A percentile compares a stretch with the other conserved stretches of the same genome.
These are phyloP conservation scores for Daldinia loculata DNA, from an alignment of 495 filamentous ascomycete species.

Conservation along the genomic window DNA sequence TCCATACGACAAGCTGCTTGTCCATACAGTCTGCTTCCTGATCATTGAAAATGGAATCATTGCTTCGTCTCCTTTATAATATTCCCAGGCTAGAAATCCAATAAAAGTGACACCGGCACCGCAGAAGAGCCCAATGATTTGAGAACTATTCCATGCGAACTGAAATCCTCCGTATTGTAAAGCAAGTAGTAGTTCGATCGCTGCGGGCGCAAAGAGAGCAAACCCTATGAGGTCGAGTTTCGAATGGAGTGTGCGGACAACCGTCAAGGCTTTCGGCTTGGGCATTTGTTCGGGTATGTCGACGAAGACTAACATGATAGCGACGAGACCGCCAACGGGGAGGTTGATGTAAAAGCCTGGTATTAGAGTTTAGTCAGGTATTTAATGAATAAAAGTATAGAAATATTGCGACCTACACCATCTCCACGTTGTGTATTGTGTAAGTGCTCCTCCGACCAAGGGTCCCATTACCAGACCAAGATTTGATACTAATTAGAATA, in stretches of 20 bases:
- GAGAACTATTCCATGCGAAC: conserved; percentile 51
- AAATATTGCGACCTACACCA: not conserved
- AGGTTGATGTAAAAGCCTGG: conserved; percentile 49
- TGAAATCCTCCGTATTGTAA: conserved; percentile 58
- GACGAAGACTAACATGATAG: conserved; percentile 51
- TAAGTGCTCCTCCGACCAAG: not conserved
- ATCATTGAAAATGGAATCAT: conserved; percentile 58
- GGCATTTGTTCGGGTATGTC: conserved; percentile 49
- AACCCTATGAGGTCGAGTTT: not conserved
- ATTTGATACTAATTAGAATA: not conserved
- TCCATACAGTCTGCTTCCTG: conserved; percentile 46
- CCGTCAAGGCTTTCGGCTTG: conserved; percentile 35
- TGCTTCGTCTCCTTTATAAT: conserved; percentile 50
- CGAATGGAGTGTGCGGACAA: conserved; percentile 10
- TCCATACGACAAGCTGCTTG: conserved; percentile 41
- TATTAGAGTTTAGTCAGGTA: not conserved
- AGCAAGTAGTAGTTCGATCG: conserved; percentile 56
- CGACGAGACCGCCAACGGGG: conserved; percentile 40
- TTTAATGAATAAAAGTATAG: not conserved
- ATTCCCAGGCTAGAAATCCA: conserved; percentile 54
- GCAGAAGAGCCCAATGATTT: conserved; percentile 44
- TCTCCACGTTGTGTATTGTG: not conserved
- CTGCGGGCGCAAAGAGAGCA: not conserved
- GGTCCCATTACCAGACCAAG: not conserved
- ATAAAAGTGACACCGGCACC: conserved; percentile 44